Evolutionary conservation across 169 alveolate species (phyloP).

Genomic region (Eimeria falciformis): DNA sequence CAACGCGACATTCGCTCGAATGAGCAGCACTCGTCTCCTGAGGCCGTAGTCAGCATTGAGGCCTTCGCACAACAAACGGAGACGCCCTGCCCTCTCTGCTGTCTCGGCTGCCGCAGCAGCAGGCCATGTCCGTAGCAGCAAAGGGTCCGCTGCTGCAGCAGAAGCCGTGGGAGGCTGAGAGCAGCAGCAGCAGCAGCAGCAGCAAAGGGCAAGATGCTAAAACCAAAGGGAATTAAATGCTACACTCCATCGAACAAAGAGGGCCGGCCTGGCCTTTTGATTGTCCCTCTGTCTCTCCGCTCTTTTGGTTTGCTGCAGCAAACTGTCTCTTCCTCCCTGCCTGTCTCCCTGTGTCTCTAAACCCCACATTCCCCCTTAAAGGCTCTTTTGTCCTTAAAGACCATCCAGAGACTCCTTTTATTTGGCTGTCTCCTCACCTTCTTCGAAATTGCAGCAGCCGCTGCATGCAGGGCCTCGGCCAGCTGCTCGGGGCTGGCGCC

Average conservation of each 20-base stretch:
- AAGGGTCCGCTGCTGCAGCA: neutral
- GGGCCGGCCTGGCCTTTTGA: no score
- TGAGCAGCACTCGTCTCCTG: neutral
- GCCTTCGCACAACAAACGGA: neutral
- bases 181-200: neutral
- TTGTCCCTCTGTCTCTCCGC: no score
- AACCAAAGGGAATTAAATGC: no score
- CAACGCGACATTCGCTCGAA: neutral
- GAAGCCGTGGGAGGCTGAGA: neutral
- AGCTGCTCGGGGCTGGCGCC: neutral
- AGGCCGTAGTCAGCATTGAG: neutral
- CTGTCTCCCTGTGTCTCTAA: no score
- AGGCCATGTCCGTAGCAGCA: neutral
- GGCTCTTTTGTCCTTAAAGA: no score
- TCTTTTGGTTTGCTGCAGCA: no score
- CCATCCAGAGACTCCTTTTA: no score
- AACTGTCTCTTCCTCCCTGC: no score
- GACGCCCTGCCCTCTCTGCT: neutral
- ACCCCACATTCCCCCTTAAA: no score
- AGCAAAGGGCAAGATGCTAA: no score
- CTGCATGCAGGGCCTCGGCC: neutral
- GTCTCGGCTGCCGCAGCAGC: neutral
- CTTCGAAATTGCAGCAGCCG: neutral
- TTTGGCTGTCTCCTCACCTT: neutral
- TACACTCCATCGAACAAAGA: no score